Evolutionary conservation across 495 filamentous ascomycete genomes (phyloP).

Genomic region (Podospora anserina): DNA sequence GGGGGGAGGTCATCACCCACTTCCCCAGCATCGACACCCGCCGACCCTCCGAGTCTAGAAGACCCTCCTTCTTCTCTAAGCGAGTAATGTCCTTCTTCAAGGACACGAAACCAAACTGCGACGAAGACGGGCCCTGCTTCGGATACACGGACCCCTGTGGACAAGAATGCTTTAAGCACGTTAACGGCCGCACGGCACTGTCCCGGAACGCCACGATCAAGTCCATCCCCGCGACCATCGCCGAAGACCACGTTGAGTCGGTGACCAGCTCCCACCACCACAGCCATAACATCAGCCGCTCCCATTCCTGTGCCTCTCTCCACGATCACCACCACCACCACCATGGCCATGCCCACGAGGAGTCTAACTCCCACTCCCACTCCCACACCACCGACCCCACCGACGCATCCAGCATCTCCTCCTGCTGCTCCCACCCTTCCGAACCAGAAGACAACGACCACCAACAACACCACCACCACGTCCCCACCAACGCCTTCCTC

Average conservation of each 20-base stretch:
- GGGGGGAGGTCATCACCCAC: conserved; percentile 18
- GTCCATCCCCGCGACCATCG: background rate
- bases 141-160: conserved; percentile 85
- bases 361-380: conserved; percentile 23
- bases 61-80: conserved; percentile 43
- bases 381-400: conserved; percentile 29
- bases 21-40: conserved; percentile 11
- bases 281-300: conserved; percentile 27
- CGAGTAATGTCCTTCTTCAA: conserved; percentile 64
- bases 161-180: conserved; percentile 68
- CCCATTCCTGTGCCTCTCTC: conserved; percentile 27
- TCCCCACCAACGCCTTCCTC: conserved; percentile 90
- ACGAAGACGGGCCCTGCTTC: conserved; percentile 72
- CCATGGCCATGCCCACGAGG: conserved; percentile 13
- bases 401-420: background rate
- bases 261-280: conserved; percentile 27
- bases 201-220: conserved; percentile 28
- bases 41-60: conserved; percentile 23
- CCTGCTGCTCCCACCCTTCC: conserved; percentile 25
- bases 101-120: conserved; percentile 66
- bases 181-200: conserved; percentile 26
- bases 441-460: conserved; percentile 40
- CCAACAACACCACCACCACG: conserved; percentile 91
- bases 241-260: conserved; percentile 28
- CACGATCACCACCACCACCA: conserved; percentile 19